Conservation (phyloP, 129 eudicot genomes). For the Pseudognaphalium luteoalbum region DNA sequence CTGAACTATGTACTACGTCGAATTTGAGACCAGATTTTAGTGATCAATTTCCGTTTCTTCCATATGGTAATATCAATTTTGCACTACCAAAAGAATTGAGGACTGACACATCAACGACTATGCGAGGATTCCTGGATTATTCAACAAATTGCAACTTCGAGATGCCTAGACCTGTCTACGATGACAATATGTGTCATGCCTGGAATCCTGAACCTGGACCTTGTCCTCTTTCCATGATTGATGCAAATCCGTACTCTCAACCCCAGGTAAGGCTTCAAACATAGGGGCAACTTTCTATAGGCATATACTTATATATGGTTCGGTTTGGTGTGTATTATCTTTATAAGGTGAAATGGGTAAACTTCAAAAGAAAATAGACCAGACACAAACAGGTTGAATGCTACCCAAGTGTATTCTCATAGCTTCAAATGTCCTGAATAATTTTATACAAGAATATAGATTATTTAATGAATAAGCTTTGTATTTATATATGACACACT, state of each 20-base stretch:
- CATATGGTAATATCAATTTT: constrained; percentile 44
- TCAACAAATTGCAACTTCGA: constrained; percentile 54
- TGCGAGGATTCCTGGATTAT: constrained; percentile 57
- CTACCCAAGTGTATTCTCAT: background rate
- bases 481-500: background rate
- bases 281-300: background rate
- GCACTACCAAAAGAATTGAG: constrained; percentile 46
- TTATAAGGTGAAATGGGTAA: background rate
- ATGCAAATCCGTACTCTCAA: constrained; percentile 51
- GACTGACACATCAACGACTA: constrained; percentile 42
- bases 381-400: too few relatives aligned
- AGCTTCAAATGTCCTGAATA: background rate
- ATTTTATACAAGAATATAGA: background rate
- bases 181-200: constrained; percentile 42
- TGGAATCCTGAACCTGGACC: constrained; percentile 58
- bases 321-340: background rate
- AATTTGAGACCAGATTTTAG: constrained; percentile 56
- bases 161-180: constrained; percentile 52
- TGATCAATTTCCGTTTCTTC: constrained; percentile 55
- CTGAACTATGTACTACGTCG: constrained; percentile 52
- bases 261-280: constrained; percentile 41
- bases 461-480: background rate
- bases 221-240: constrained; percentile 45
- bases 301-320: background rate
- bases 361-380: too few relatives aligned